These are phyloP conservation scores for Epichloe aotearoae DNA, from an alignment of 2,329 filamentous ascomycete genomes.

Conservation along the genomic window DNA sequence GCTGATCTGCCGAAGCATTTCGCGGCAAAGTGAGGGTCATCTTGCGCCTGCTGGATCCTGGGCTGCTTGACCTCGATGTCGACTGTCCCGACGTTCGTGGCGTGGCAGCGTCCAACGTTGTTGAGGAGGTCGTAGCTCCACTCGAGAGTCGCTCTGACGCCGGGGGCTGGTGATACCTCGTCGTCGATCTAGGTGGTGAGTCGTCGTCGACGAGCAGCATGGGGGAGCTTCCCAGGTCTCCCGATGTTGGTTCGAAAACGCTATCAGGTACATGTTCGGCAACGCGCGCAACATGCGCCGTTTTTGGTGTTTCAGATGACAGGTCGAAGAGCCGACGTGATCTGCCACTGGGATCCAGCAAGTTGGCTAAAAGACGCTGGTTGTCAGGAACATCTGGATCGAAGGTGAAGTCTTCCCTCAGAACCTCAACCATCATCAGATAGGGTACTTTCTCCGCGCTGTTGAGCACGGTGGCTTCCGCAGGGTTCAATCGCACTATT, in stretches of 20 bases:
- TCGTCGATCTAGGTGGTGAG: conserved; percentile 15
- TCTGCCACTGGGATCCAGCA: conserved; percentile 43
- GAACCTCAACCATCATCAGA: conserved; percentile 70
- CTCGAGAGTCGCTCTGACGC: conserved; percentile 44
- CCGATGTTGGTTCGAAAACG: conserved; percentile 70
- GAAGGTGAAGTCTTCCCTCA: conserved; percentile 73
- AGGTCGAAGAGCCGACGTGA: conserved; percentile 54
- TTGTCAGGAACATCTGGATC: conserved; percentile 65
- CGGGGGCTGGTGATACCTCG: conserved; percentile 17
- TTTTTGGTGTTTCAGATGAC: conserved; percentile 49
- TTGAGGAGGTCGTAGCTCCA: conserved; percentile 46
- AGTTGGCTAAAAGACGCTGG: conserved; percentile 44
- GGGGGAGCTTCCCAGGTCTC: conserved; percentile 63
- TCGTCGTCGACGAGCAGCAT: conserved; percentile 48
- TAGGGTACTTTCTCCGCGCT: conserved; percentile 81
- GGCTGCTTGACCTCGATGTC: conserved; percentile 55
- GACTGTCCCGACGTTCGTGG: conserved; percentile 58
- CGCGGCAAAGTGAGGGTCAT: conserved; percentile 45
- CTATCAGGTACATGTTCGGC: conserved; percentile 47
- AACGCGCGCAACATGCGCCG: conserved; percentile 26
- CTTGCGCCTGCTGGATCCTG: conserved; percentile 40
- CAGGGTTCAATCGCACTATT: conserved; percentile 71
- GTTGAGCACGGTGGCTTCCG: conserved; percentile 73
- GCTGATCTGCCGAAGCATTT: conserved; percentile 49
- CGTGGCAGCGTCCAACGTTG: conserved; percentile 46